Base-by-base conservation (phyloP, 805 yeast genomes). In the Saccharomyces kudriavzevii region DNA sequence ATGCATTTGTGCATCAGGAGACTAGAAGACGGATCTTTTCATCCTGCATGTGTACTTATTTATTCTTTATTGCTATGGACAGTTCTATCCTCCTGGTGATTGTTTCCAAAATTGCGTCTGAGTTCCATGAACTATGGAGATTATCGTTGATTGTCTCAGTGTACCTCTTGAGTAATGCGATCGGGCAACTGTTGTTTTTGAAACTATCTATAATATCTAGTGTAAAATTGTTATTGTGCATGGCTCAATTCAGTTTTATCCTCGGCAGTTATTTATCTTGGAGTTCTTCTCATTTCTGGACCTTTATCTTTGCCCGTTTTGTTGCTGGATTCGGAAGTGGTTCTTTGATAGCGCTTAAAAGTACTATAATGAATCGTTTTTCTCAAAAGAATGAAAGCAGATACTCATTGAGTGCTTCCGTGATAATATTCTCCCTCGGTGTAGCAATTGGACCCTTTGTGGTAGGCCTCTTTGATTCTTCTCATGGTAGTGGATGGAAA, bases 251-350 rank as follows among this genome's bases (percentile, higher is more conserved):
- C 1, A 69, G 78, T n/a, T 85, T 85, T 63, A 77, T 80, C 1
- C 43, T 82, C 1, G 91, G 84, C 5, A 77, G 82, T 57, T 60
- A 79, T 11, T 74, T 82, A 49, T 83, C 88, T 64, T 82, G 79
- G 4, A 40, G 75, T 1, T 77, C 85, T 1, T 69, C 72, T 48
- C 70, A 78, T 13, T 75, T 83, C 13, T 58, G 71, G 47, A 59
- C 74, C 52, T 72, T 85, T 57, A 79, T 84, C 6, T 50, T 71
- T 28, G 79, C 85, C 5, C 70, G 90, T 59, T 81, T 87, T 56
- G 73, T 90, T 46, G 81, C 92, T 14, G 97, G 97, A 13, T 78
- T 87, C 51, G 97, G 97, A 11, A 97, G 96, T 17, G 94, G 96
- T 8, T 97, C 97, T 89, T 66, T 24, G 83, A 81, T 56, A 20